A percentile compares a stretch with the other conserved stretches of the same genome.
Evolutionary conservation across 257 asterid genomes (phyloP).

Genomic region (Nicotiana attenuata): DNA sequence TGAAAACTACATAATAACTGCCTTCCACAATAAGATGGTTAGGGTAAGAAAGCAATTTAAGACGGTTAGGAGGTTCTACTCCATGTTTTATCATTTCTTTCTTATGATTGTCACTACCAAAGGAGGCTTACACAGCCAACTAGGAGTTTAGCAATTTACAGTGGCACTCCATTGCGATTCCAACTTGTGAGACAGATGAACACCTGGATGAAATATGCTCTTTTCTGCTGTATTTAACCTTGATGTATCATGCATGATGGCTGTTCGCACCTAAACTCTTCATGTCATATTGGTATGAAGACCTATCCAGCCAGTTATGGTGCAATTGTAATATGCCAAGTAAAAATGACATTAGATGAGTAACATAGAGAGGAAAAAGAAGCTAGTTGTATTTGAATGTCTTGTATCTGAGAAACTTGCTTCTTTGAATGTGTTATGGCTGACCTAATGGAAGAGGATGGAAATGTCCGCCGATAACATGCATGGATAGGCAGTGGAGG

Average conservation of each 20-base stretch:
- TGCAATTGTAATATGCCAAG: not conserved
- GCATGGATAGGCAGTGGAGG: not conserved
- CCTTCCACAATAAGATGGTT: not conserved
- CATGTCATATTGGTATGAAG: not conserved
- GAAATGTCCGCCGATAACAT: not conserved
- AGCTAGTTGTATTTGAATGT: not conserved
- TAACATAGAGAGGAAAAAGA: not conserved
- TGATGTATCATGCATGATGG: slow-evolving; percentile 1
- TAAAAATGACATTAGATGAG: not conserved
- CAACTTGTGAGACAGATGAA: slow-evolving; percentile 1
- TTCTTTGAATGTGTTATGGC: not conserved
- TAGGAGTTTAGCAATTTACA: not conserved
- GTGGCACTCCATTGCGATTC: not conserved
- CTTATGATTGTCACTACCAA: not conserved
- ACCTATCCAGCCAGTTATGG: not conserved
- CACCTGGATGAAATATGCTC: not conserved
- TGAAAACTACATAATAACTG: not conserved
- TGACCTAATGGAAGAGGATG: not conserved
- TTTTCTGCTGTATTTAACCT: not conserved
- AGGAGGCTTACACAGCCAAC: not conserved
- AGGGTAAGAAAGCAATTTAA: not conserved
- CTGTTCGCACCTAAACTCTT: not conserved
- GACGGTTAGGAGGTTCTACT: not conserved
- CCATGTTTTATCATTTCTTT: not conserved
- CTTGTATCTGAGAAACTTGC: not conserved